Evolutionary conservation across 2,329 filamentous ascomycete species (phyloP).

Genomic region (Paracamarosporium sp.): DNA sequence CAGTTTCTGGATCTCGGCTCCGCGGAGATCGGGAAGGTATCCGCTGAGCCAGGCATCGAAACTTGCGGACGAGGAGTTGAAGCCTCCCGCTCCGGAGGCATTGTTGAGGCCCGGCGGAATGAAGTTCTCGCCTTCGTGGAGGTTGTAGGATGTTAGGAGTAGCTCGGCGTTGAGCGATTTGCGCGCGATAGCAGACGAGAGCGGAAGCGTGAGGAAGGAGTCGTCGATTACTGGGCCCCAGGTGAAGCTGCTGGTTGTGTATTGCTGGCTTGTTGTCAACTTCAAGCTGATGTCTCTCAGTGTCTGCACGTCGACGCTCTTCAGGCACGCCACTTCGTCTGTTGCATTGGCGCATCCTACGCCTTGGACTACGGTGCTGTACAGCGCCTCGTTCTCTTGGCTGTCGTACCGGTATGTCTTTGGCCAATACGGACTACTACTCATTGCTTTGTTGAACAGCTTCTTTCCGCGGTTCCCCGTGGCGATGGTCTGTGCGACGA

Average conservation of each 20-base stretch:
- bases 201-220: slow-evolving; percentile 56
- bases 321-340: slow-evolving; percentile 62
- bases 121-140: slow-evolving; percentile 69
- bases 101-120: slow-evolving; percentile 58
- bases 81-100: slow-evolving; percentile 45
- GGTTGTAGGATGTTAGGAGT: slow-evolving; percentile 66
- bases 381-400: slow-evolving; percentile 60
- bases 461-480: slow-evolving; percentile 50
- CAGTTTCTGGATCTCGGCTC: slow-evolving; percentile 48
- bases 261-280: slow-evolving; percentile 58
- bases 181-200: slow-evolving; percentile 53
- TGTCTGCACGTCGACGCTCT: slow-evolving; percentile 59
- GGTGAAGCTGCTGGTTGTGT: slow-evolving; percentile 63
- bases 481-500: slow-evolving; percentile 61
- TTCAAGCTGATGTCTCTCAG: slow-evolving; percentile 60
- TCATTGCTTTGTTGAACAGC: slow-evolving; percentile 60
- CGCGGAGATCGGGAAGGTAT: slow-evolving; percentile 59
- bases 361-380: slow-evolving; percentile 53
- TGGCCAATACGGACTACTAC: slow-evolving; percentile 64
- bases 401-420: slow-evolving; percentile 63
- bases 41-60: slow-evolving; percentile 62
- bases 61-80: slow-evolving; percentile 58
- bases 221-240: slow-evolving; percentile 69
- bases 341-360: slow-evolving; percentile 52
- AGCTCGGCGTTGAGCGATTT: slow-evolving; percentile 53